phyloP scores from a whole-genome alignment of 495 filamentous ascomycete genomes.

The Penicillium diatomitis region DNA sequence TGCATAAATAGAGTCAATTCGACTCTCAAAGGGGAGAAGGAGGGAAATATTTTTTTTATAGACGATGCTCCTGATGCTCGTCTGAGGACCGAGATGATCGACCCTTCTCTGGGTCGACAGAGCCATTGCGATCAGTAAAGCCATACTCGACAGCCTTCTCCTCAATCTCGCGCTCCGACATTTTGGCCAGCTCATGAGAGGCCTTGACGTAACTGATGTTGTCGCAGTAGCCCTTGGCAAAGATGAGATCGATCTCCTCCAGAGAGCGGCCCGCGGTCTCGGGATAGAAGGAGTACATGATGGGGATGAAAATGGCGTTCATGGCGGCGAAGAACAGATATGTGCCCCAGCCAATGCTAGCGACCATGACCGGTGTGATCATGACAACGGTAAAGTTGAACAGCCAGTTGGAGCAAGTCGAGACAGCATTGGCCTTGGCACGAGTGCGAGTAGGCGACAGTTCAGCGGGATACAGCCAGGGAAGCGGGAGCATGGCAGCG shows the following conservation, averaged over 20 bases:
- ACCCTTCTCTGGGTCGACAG: conserved; percentile 23
- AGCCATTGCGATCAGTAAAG: conserved; percentile 24
- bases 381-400: conserved; percentile 79
- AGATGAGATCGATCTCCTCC: conserved; percentile 75
- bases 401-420: conserved; percentile 70
- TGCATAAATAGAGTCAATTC: background rate
- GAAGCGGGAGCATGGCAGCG: conserved; percentile 55
- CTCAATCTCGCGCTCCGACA: conserved; percentile 56
- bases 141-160: conserved; percentile 53
- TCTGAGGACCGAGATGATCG: conserved; percentile 5
- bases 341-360: conserved; percentile 60
- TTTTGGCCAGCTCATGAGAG: conserved; percentile 56
- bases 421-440: conserved; percentile 66
- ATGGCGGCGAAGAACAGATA: conserved; percentile 71
- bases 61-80: conserved; percentile 5
- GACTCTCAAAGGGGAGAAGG: too few species aligned
- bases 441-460: conserved; percentile 69
- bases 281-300: conserved; percentile 72
- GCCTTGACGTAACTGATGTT: conserved; percentile 68
- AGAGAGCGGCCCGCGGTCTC: conserved; percentile 61
- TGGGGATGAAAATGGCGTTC: conserved; percentile 62
- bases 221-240: conserved; percentile 68
- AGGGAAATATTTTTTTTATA: background rate
- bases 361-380: conserved; percentile 68
- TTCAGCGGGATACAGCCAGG: conserved; percentile 57